These are phyloP conservation scores for Thelonectria discophora DNA, from an alignment of 2,329 filamentous ascomycete genomes.

Conservation along the genomic window DNA sequence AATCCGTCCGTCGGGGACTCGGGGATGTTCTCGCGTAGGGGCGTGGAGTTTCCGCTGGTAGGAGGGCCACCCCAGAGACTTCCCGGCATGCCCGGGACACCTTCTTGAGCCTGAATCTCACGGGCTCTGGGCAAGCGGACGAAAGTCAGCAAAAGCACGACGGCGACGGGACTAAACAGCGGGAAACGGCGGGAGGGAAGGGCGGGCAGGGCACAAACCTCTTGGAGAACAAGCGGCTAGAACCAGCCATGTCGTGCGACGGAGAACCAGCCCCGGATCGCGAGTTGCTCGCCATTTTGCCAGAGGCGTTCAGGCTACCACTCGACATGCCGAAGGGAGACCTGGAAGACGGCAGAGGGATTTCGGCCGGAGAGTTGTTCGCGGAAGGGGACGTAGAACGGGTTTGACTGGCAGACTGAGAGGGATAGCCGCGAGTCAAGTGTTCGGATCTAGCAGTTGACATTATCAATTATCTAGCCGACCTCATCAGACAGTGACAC, in stretches of 20 bases:
- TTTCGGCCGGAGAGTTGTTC: constrained; percentile 82
- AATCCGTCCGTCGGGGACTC: constrained; percentile 97
- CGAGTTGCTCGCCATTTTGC: constrained; percentile 67
- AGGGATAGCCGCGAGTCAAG: constrained; percentile 83
- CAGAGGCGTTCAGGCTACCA: constrained; percentile 65
- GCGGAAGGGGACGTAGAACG: constrained; percentile 83
- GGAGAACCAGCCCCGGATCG: constrained; percentile 94
- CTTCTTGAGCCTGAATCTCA: constrained; percentile 97
- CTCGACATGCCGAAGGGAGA: constrained; percentile 75
- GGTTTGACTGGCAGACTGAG: constrained; percentile 72
- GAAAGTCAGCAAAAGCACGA: constrained; percentile 23
- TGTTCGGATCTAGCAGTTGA: constrained; percentile 87
- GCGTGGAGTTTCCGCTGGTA: constrained; percentile 95
- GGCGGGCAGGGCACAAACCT: constrained; percentile 67
- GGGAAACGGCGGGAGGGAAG: constrained; percentile 24
- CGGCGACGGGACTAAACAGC: background rate
- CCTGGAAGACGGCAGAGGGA: constrained; percentile 69
- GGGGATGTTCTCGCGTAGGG: constrained; percentile 94
- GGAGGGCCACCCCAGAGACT: constrained; percentile 94
- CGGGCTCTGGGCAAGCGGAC: constrained; percentile 71
- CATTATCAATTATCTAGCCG: constrained; percentile 87
- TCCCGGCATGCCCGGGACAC: constrained; percentile 72
- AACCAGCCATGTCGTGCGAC: constrained; percentile 84
- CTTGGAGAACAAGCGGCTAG: constrained; percentile 85
- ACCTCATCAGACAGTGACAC: constrained; percentile 54